Evolutionary conservation across 176 grass and related monocot genomes (phyloP).

Genomic region (Saccharum officinarum): DNA sequence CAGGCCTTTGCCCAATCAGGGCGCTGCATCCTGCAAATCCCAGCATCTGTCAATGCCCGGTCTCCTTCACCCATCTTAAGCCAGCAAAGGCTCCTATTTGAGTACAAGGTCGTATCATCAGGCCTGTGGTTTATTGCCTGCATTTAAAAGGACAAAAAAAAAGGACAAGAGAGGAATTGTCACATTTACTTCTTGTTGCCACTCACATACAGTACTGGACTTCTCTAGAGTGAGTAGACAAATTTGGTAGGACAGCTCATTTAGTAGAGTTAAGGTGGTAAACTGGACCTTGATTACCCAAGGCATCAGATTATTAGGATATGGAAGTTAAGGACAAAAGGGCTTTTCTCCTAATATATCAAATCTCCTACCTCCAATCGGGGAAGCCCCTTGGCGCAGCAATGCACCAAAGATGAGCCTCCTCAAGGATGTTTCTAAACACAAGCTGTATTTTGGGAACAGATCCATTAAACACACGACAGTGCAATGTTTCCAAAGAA

Average conservation of each 20-base stretch:
- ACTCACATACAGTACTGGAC: not conserved
- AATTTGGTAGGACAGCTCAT: not conserved
- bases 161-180: not conserved
- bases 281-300: not conserved
- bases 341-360: too few species aligned
- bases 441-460: not conserved
- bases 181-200: not conserved
- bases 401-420: too few species aligned
- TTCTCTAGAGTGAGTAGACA: not conserved
- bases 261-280: not conserved
- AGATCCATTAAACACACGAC: not conserved
- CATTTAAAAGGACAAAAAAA: not conserved
- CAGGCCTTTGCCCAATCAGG: conserved; percentile 45
- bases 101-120: conserved; percentile 25
- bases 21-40: conserved; percentile 19
- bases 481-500: not conserved
- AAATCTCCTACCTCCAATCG: too few species aligned
- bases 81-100: conserved; percentile 52
- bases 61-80: conserved; percentile 36
- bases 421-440: not conserved
- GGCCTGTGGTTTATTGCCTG: conserved; percentile 11
- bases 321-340: not conserved
- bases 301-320: not conserved
- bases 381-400: too few species aligned
- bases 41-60: conserved; percentile 31